phyloP scores from a whole-genome alignment of 2,329 filamentous ascomycete genomes.

The Albifimbria verrucaria region DNA sequence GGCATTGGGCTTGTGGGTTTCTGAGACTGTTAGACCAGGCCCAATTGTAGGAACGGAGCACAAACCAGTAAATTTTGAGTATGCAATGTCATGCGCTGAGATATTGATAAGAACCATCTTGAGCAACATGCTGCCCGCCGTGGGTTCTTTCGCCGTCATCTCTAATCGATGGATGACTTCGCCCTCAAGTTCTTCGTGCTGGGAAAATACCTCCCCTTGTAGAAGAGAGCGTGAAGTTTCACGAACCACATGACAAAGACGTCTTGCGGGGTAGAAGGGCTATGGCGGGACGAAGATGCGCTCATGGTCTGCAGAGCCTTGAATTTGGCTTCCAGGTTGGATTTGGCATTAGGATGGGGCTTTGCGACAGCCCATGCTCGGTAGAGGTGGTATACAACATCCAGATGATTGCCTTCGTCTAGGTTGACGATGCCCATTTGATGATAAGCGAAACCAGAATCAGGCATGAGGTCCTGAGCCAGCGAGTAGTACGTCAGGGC shows the following conservation, averaged over 20 bases:
- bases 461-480: slow-evolving; percentile 73
- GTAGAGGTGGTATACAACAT: slow-evolving; percentile 87
- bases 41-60: slow-evolving; percentile 4
- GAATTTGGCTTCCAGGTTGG: slow-evolving; percentile 80
- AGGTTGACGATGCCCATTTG: slow-evolving; percentile 85
- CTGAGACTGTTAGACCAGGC: slow-evolving; percentile 25
- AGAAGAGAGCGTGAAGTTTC: slow-evolving; percentile 80
- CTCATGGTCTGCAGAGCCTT: slow-evolving; percentile 44
- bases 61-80: slow-evolving; percentile 29
- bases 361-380: slow-evolving; percentile 71
- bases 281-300: slow-evolving; percentile 28
- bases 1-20: slow-evolving; percentile 41
- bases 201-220: slow-evolving; percentile 69
- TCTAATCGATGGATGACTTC: slow-evolving; percentile 79
- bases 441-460: slow-evolving; percentile 80
- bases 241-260: slow-evolving; percentile 79
- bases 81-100: slow-evolving; percentile 72
- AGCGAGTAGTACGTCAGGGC: slow-evolving; percentile 83
- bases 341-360: slow-evolving; percentile 70
- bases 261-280: slow-evolving; percentile 52
- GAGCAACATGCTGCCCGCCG: slow-evolving; percentile 62
- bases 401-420: slow-evolving; percentile 74
- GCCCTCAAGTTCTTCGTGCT: slow-evolving; percentile 77
- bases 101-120: slow-evolving; percentile 87
- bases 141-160: slow-evolving; percentile 67